These are phyloP conservation scores for Tolypocladium pustulatum DNA, from an alignment of 2,329 filamentous ascomycete genomes.

Conservation along the genomic window DNA sequence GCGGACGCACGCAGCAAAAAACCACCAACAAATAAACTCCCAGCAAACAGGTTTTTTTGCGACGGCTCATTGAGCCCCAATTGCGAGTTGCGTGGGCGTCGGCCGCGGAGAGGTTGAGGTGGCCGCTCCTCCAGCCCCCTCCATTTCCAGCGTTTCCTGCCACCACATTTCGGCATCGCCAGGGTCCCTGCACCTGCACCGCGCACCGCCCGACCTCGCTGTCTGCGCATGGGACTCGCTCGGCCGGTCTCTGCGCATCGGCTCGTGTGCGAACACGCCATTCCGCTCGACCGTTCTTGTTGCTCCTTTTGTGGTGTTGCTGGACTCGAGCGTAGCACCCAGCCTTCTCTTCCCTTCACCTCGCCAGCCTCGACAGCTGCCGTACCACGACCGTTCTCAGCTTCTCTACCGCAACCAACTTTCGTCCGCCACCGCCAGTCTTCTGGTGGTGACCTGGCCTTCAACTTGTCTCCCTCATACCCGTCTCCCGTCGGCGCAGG, in stretches of 20 bases:
- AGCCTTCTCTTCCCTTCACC: background rate
- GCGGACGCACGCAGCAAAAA: background rate
- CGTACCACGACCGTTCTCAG: background rate
- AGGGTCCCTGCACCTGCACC: background rate
- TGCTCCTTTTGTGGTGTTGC: background rate
- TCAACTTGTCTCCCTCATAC: constrained; percentile 38
- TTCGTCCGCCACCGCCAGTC: constrained; percentile 1
- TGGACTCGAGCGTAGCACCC: background rate
- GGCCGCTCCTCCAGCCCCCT: constrained; percentile 1
- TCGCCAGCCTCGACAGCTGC: background rate
- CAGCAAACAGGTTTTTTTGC: background rate
- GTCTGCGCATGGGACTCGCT: background rate
- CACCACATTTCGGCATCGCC: constrained; percentile 4
- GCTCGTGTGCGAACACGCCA: background rate
- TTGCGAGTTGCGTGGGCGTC: background rate
- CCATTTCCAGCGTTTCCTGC: constrained; percentile 2
- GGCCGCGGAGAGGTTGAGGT: background rate
- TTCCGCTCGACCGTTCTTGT: background rate
- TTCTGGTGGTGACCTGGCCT: constrained; percentile 25
- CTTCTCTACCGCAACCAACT: background rate
- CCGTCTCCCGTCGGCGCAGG: constrained; percentile 26
- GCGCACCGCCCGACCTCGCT: background rate
- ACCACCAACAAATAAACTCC: background rate
- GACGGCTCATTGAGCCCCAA: background rate
- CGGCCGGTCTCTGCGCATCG: background rate